These are phyloP conservation scores for Trichoderma koningiopsis DNA, from an alignment of 2,329 filamentous ascomycete species.

Conservation along the genomic window DNA sequence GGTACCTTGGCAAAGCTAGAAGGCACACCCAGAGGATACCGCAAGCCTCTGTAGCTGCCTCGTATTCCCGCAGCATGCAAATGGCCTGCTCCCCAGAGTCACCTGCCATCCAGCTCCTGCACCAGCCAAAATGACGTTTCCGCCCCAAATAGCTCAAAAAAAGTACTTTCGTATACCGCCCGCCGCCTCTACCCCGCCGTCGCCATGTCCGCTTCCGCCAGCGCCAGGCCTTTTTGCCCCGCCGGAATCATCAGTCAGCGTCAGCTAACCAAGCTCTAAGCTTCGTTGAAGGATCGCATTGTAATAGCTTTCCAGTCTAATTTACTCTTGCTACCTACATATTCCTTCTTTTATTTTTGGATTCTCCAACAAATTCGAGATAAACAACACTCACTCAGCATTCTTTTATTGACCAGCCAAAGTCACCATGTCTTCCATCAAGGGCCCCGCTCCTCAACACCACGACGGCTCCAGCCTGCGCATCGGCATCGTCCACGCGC, in stretches of 20 bases:
- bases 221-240: neutral
- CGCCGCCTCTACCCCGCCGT: slow-evolving; percentile 8
- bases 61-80: neutral
- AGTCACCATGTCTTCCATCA: slow-evolving; percentile 44
- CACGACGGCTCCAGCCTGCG: slow-evolving; percentile 74
- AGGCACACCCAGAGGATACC: neutral
- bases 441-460: slow-evolving; percentile 59
- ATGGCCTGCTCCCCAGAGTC: neutral
- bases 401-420: neutral
- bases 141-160: neutral
- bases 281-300: neutral
- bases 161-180: neutral
- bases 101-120: slow-evolving; percentile 20
- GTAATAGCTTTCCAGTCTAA: neutral
- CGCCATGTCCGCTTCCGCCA: slow-evolving; percentile 5
- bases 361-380: neutral
- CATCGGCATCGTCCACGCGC: slow-evolving; percentile 92
- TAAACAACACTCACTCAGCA: neutral
- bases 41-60: slow-evolving; percentile 16
- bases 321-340: neutral
- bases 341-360: neutral
- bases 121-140: slow-evolving; percentile 21
- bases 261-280: neutral
- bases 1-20: neutral
- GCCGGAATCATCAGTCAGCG: slow-evolving; percentile 15